Evolutionary conservation across 2,329 filamentous ascomycete genomes (phyloP), one percentile per base, ranked within the genome.

Genomic region (Ascochyta rabiei): DNA sequence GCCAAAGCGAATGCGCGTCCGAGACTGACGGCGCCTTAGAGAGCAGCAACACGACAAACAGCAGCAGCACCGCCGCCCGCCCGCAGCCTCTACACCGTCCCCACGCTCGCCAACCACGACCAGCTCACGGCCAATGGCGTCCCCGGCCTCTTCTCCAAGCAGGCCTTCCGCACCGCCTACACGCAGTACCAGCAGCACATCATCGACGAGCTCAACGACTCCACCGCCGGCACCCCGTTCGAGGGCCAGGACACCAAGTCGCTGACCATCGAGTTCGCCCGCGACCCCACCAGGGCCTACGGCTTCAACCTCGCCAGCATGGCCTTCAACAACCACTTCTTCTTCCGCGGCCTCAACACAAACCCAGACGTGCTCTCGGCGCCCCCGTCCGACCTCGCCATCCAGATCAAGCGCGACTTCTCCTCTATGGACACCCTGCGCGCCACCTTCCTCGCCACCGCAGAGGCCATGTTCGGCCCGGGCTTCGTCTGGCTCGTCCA

Each of bases 261-360:
- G 41, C 86, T 96, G 70, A 77, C 90, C 70, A 81, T 93, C 69
- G 81, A 86, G 69, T 88, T 88, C 55, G 90, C 93, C 56, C 91
- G 92, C 75, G 85, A 95, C 69, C 89, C 93, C 39, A 82, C 82
- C 64, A 82, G 84, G 60, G 95, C 95, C 37, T 82, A 88, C 66
- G 81, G 89, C 73, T 99, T 99, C 86, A 99, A 98, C 84, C 86
- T 96, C 75, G 95, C 95, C 75, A 96, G 91, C 67, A 96, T 96
- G 90, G 90, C 91, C 51, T 89, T 90, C 83, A 98, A 98, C 85
- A 97, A 87, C 76, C 83, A 87, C 74, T 89, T 91, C 81, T 93
- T 91, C 84, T 93, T 93, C 83, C 75, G 84, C 64, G 77, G 81
- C 59, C 75, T 87, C 46, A 69, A 68, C 58, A 62, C 64, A 18